Evolutionary conservation across 2,329 filamentous ascomycete species (phyloP).

Genomic region (Monilinia vaccinii-corymbosi): DNA sequence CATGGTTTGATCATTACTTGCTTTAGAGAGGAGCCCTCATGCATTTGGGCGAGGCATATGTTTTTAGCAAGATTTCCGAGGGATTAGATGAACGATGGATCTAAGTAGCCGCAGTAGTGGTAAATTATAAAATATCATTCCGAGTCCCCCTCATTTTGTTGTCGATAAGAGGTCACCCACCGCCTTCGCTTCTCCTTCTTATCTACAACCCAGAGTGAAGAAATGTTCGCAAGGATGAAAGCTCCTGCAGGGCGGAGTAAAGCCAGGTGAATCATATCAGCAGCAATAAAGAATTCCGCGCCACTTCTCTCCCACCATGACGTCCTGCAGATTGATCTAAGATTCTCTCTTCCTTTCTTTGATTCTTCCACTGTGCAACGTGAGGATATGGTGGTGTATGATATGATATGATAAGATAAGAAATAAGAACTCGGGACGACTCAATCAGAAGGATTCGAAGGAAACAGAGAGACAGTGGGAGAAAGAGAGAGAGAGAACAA

Average conservation of each 20-base stretch:
- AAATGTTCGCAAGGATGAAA: background rate
- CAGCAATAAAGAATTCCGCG: background rate
- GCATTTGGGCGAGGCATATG: background rate
- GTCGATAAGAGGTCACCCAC: background rate
- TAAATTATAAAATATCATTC: too few relatives aligned
- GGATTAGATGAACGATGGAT: background rate
- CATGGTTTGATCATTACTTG: constrained; percentile 64
- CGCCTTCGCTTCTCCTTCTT: background rate
- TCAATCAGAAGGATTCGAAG: background rate
- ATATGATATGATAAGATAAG: background rate
- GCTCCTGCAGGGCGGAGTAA: background rate
- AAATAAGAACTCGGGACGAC: background rate
- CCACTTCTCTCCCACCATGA: background rate
- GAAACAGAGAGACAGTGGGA: too few relatives aligned
- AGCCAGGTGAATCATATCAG: background rate
- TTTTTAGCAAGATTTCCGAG: background rate
- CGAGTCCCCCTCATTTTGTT: too few relatives aligned
- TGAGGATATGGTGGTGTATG: background rate
- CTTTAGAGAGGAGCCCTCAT: constrained; percentile 9
- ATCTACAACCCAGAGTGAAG: background rate
- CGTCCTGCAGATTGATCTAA: constrained; percentile 3
- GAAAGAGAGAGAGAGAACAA: background rate
- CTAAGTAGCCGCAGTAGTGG: too few relatives aligned
- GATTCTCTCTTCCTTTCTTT: background rate
- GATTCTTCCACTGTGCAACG: background rate